Evolutionary conservation across 805 yeast species (phyloP), one percentile per base, ranked within the genome.

Genomic region (Wickerhamiella australiensis): DNA sequence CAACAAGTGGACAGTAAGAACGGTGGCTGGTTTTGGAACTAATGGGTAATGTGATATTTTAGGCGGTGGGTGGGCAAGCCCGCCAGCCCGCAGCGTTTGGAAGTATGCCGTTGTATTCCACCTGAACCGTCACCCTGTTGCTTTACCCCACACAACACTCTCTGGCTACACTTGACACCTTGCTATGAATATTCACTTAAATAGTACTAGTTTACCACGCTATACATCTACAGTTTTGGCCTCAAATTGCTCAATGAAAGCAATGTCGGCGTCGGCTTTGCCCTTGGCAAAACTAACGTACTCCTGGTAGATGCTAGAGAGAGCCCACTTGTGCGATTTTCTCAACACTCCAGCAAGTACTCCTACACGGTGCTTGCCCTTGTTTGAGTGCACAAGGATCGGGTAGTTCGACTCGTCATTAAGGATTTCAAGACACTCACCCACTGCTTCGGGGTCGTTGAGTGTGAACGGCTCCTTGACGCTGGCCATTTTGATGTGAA

Each of bases 311-410:
- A 86, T 82, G 1, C 96, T 94, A 47, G 95, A 80, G 58, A 85
- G 72, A 52, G 92, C 79, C 98, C 98, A 90, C 1, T 94, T 94
- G 65, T 87, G 96, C 42, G 87, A 67, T 61, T 85, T 86, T 45
- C 98, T 68, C 74, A 90, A 79, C 26, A 86, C 72, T 0, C 96
- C 98, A n/a, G 88, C 94, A 38, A 88, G 70, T 1, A 92, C 88
- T 0, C 97, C 97, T 2, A 86, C 88, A 40, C 98, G 67, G 63
- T 90, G 98, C 64, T 92, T 92, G n/a, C 98, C 98, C 68, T 90
- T 90, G 65, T 92, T 86, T 3, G 96, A 86, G 63, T 92, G 97
- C 11, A 90, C 76, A 50, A 90, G 69, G 11, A 90, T 78, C 1
- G 98, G 98, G 61, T 82, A 85, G 62, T 87, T 87, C 12, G 79